Percentiles rank a stretch among this genome's conserved stretches.
phyloP scores from a whole-genome alignment of 345 rosid species.

The Toxicodendron radicans region DNA sequence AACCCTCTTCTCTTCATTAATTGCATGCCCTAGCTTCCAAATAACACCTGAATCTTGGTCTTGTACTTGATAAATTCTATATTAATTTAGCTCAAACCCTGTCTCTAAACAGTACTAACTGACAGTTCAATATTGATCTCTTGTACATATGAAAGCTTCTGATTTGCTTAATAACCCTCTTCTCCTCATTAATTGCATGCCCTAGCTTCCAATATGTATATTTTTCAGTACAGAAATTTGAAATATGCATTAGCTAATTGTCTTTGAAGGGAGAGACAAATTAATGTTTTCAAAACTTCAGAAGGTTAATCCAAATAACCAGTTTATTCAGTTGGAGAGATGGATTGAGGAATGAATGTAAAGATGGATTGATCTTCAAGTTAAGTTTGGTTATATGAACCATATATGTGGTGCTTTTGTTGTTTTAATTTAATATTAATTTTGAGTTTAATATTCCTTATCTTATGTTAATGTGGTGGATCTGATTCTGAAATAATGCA shows the following conservation, averaged over 20 bases:
- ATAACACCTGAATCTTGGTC: conserved; percentile 6
- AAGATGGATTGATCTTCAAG: neutral
- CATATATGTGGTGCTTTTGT: neutral
- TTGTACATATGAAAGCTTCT: too few species aligned
- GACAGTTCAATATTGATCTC: too few species aligned
- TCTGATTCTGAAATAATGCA: conserved; percentile 8
- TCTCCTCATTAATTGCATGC: too few species aligned
- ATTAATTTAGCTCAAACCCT: neutral
- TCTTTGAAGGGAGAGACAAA: neutral
- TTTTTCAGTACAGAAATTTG: neutral
- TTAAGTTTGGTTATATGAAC: neutral
- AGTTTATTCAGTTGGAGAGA: neutral
- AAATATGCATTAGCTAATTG: neutral
- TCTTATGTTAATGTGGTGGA: conserved; percentile 1
- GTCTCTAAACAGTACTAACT: too few species aligned
- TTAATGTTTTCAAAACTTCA: neutral
- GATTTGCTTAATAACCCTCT: too few species aligned
- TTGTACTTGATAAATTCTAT: neutral
- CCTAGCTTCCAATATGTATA: too few species aligned
- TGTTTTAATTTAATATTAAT: neutral
- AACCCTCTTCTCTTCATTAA: too few species aligned
- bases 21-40: too few species aligned
- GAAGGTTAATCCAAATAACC: neutral
- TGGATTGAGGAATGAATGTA: neutral
- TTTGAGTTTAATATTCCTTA: neutral